Percentiles rank a stretch among this genome's conserved stretches.
These are phyloP conservation scores for Leccinum disarticulatum DNA, from an alignment of 768 basidiomycete genomes.

Conservation along the genomic window DNA sequence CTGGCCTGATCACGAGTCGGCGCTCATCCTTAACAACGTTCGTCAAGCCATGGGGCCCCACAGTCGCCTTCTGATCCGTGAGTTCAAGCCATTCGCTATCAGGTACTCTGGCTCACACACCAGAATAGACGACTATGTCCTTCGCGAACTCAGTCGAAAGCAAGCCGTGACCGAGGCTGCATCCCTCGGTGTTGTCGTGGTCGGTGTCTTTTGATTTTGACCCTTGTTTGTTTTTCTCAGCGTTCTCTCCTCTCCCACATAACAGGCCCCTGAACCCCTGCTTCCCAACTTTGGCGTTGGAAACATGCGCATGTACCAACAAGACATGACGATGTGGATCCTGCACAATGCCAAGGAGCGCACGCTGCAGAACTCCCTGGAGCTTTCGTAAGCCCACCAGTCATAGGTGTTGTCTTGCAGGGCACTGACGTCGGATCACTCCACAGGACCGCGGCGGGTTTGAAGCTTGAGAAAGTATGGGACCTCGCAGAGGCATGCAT, in stretches of 20 bases:
- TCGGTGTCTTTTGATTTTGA: slow-evolving; percentile 4
- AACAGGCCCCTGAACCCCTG: slow-evolving; percentile 35
- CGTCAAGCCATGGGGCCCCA: slow-evolving; percentile 30
- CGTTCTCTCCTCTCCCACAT: not conserved
- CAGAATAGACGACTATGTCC: slow-evolving; percentile 24
- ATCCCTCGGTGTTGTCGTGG: slow-evolving; percentile 13
- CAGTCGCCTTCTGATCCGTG: slow-evolving; percentile 35
- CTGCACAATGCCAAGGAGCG: slow-evolving; percentile 35
- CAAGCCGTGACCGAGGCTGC: slow-evolving; percentile 14
- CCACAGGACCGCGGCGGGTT: slow-evolving; percentile 22
- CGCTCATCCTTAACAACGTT: slow-evolving; percentile 30
- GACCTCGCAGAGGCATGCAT: slow-evolving; percentile 29
- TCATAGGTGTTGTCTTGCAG: not conserved
- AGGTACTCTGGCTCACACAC: not conserved
- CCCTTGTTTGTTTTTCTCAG: not conserved
- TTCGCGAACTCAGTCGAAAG: slow-evolving; percentile 17
- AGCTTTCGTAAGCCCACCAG: slow-evolving; percentile 26
- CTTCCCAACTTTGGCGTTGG: slow-evolving; percentile 36
- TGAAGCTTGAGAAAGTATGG: slow-evolving; percentile 34
- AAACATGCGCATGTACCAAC: slow-evolving; percentile 28
- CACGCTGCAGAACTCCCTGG: slow-evolving; percentile 27
- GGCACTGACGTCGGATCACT: slow-evolving; percentile 2
- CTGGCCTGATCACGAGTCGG: slow-evolving; percentile 33
- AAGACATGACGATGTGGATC: slow-evolving; percentile 33
- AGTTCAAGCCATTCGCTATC: slow-evolving; percentile 1